A percentile compares a stretch with the other conserved stretches of the same genome.
Conservation (phyloP, 768 basidiomycete species). For the Myochromella boudieri region DNA sequence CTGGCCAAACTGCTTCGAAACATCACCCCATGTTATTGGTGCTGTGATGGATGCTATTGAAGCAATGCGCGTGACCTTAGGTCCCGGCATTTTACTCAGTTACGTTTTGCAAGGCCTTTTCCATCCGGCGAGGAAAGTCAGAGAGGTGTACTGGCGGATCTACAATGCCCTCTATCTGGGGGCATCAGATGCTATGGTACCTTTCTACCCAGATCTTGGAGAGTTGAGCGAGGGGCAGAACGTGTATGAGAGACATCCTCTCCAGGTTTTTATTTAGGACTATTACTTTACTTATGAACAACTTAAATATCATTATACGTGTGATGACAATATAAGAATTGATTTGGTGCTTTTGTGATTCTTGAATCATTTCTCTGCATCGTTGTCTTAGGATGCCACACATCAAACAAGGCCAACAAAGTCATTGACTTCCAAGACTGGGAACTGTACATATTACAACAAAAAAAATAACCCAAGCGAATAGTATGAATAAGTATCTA, state of each 20-base stretch:
- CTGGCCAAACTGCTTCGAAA: slow-evolving; percentile 99
- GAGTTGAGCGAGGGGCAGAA: slow-evolving; percentile 92
- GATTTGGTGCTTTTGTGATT: too few relatives aligned
- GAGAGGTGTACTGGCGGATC: slow-evolving; percentile 97
- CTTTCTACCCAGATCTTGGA: slow-evolving; percentile 90
- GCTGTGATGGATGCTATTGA: slow-evolving; percentile 98
- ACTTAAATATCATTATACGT: neutral
- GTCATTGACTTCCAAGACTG: too few relatives aligned
- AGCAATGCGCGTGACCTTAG: slow-evolving; percentile 94
- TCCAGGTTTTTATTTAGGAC: slow-evolving; percentile 78
- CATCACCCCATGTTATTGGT: slow-evolving; percentile 96
- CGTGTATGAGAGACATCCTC: slow-evolving; percentile 79
- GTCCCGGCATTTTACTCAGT: slow-evolving; percentile 88
- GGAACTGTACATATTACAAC: neutral
- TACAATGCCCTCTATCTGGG: slow-evolving; percentile 96
- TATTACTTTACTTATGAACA: slow-evolving; percentile 12
- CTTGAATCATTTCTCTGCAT: too few relatives aligned
- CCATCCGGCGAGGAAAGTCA: slow-evolving; percentile 95
- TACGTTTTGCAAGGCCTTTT: slow-evolving; percentile 95
- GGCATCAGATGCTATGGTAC: slow-evolving; percentile 87
- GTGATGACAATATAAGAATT: too few relatives aligned
- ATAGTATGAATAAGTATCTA: slow-evolving; percentile 6
- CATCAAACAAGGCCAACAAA: too few relatives aligned
- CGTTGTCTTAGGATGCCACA: too few relatives aligned
- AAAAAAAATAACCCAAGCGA: neutral